Conservation (phyloP, 306 rosid genomes). For the Quercus gilva region DNA sequence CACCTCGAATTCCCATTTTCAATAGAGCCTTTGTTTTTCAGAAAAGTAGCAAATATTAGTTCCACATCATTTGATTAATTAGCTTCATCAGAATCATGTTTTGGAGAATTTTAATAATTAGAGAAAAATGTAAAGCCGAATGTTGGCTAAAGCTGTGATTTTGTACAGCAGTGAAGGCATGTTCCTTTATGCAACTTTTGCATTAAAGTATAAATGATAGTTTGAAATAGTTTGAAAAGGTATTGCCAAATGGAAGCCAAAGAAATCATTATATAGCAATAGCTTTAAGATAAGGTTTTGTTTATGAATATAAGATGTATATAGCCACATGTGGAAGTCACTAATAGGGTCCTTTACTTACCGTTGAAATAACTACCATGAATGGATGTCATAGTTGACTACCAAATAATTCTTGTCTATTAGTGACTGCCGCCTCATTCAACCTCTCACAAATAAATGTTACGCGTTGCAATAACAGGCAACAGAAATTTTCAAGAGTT, state of each 20-base stretch:
- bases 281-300: background rate
- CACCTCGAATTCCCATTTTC: slow-evolving; percentile 86
- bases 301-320: background rate
- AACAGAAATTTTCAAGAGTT: background rate
- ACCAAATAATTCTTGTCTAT: background rate
- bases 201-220: background rate
- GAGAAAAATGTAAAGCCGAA: background rate
- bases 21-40: slow-evolving; percentile 61
- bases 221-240: background rate
- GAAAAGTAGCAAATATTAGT: slow-evolving; percentile 7
- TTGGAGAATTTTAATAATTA: background rate
- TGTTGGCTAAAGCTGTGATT: background rate
- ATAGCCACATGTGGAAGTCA: background rate
- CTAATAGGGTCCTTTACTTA: background rate
- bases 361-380: background rate
- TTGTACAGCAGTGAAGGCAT: background rate
- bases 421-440: background rate
- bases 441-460: background rate
- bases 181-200: background rate
- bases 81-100: background rate
- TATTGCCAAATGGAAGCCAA: background rate
- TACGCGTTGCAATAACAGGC: background rate
- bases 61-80: slow-evolving; percentile 4
- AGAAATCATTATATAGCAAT: background rate
- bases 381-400: background rate